phyloP scores from a whole-genome alignment of 768 basidiomycete genomes.

The Lyophyllum atratum region DNA sequence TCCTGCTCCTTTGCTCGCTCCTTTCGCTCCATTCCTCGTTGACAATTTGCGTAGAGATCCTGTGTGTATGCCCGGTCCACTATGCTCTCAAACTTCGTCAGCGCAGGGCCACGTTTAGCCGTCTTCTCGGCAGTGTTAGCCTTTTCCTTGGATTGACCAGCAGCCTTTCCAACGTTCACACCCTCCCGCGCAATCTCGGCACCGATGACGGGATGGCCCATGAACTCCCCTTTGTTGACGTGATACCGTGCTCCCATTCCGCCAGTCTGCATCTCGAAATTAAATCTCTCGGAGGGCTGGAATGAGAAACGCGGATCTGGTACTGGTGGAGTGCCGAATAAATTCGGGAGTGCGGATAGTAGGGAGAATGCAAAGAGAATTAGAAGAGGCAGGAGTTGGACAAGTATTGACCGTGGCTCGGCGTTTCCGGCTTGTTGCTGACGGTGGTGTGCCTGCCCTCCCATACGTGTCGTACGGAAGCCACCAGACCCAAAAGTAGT shows the following conservation, averaged over 20 bases:
- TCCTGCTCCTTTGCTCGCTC: slow-evolving; percentile 74
- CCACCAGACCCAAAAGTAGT: slow-evolving; percentile 82
- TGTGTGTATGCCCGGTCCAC: slow-evolving; percentile 79
- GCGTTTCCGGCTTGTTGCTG: slow-evolving; percentile 30
- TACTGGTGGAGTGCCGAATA: slow-evolving; percentile 65
- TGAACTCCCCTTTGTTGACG: slow-evolving; percentile 78
- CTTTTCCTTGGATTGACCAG: slow-evolving; percentile 30
- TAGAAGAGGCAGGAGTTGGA: slow-evolving; percentile 84
- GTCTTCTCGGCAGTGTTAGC: slow-evolving; percentile 21
- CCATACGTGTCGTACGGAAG: slow-evolving; percentile 70
- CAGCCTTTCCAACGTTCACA: slow-evolving; percentile 35
- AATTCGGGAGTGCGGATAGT: slow-evolving; percentile 73
- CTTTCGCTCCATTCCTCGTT: slow-evolving; percentile 64
- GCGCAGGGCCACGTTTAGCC: slow-evolving; percentile 39
- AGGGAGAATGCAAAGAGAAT: slow-evolving; percentile 85
- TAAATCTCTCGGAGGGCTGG: slow-evolving; percentile 56
- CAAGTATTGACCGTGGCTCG: slow-evolving; percentile 63
- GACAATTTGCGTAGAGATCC: slow-evolving; percentile 71
- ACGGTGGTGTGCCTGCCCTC: slow-evolving; percentile 38
- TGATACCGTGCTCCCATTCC: slow-evolving; percentile 78
- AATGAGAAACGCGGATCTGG: slow-evolving; percentile 87
- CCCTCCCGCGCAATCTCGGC: slow-evolving; percentile 63
- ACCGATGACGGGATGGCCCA: slow-evolving; percentile 74
- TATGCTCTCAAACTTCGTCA: slow-evolving; percentile 68
- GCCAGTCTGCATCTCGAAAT: slow-evolving; percentile 70